phyloP scores from a whole-genome alignment of 2,329 filamentous ascomycete genomes.

The Botryosphaeria dothidea region DNA sequence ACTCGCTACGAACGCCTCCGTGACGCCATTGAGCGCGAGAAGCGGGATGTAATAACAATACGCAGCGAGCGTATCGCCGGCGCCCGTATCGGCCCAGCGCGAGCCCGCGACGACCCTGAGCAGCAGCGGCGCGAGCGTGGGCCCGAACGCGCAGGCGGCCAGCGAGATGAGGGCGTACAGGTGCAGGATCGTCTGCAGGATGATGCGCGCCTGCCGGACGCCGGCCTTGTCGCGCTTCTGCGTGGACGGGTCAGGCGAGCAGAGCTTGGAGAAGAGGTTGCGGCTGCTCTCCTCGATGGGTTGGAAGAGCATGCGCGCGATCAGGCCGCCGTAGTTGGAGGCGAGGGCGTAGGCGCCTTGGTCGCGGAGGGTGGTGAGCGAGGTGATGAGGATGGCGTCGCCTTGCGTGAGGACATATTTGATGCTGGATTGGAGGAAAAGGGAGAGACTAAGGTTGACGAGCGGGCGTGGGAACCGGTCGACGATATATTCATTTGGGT shows the following conservation, averaged over 20 bases:
- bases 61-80: constrained; percentile 69
- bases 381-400: constrained; percentile 83
- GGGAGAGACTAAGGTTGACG: constrained; percentile 71
- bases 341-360: constrained; percentile 93
- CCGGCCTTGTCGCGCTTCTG: constrained; percentile 19
- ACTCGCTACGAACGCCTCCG: constrained; percentile 89
- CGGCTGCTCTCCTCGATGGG: constrained; percentile 93
- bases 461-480: constrained; percentile 66
- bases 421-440: constrained; percentile 84
- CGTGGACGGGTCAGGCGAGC: constrained; percentile 46
- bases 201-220: constrained; percentile 46
- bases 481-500: constrained; percentile 22
- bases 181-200: constrained; percentile 66
- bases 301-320: constrained; percentile 88
- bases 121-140: constrained; percentile 71
- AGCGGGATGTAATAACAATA: constrained; percentile 96
- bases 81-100: constrained; percentile 73
- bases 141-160: constrained; percentile 69
- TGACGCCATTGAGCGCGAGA: constrained; percentile 85
- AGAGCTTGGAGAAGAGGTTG: constrained; percentile 81
- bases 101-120: constrained; percentile 75
- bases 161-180: constrained; percentile 75
- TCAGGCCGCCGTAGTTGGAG: constrained; percentile 85
- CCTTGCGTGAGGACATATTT: constrained; percentile 95
- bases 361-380: constrained; percentile 72